Evolutionary conservation across 208 protist species (phyloP).

Genomic region (Lotmaria passim): DNA sequence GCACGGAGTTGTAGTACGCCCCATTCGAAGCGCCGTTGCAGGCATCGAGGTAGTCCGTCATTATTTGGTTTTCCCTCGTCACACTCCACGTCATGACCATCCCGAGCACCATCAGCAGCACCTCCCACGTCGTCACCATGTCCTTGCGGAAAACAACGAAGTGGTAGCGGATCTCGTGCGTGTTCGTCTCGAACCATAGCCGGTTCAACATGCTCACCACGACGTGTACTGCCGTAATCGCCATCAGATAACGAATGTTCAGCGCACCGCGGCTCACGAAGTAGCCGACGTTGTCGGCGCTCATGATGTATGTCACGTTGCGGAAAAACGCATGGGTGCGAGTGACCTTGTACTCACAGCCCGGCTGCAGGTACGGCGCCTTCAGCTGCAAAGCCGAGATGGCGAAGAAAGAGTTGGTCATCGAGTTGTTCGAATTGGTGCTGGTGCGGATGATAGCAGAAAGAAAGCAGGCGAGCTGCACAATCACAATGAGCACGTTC

Average conservation of each 20-base stretch:
- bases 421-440: slow-evolving; percentile 44
- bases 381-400: slow-evolving; percentile 44
- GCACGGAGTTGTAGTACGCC: slow-evolving; percentile 46
- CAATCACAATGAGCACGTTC: slow-evolving; percentile 58
- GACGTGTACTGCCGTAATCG: slow-evolving; percentile 49
- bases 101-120: slow-evolving; percentile 63
- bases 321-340: slow-evolving; percentile 55
- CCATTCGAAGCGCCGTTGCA: slow-evolving; percentile 23
- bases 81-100: slow-evolving; percentile 55
- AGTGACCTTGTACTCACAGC: slow-evolving; percentile 48
- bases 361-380: slow-evolving; percentile 26
- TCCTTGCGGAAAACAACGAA: slow-evolving; percentile 88
- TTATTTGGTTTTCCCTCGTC: slow-evolving; percentile 50
- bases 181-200: slow-evolving; percentile 68
- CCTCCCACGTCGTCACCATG: slow-evolving; percentile 75
- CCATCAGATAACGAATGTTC: slow-evolving; percentile 78
- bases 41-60: slow-evolving; percentile 63
- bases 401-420: slow-evolving; percentile 73
- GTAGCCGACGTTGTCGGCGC: slow-evolving; percentile 65
- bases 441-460: slow-evolving; percentile 56
- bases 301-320: slow-evolving; percentile 54
- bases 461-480: slow-evolving; percentile 76
- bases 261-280: slow-evolving; percentile 64
- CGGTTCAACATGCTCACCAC: slow-evolving; percentile 64
- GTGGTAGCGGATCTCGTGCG: slow-evolving; percentile 81